Evolutionary conservation across 345 rosid species (phyloP).

Genomic region (Angophora floribunda): DNA sequence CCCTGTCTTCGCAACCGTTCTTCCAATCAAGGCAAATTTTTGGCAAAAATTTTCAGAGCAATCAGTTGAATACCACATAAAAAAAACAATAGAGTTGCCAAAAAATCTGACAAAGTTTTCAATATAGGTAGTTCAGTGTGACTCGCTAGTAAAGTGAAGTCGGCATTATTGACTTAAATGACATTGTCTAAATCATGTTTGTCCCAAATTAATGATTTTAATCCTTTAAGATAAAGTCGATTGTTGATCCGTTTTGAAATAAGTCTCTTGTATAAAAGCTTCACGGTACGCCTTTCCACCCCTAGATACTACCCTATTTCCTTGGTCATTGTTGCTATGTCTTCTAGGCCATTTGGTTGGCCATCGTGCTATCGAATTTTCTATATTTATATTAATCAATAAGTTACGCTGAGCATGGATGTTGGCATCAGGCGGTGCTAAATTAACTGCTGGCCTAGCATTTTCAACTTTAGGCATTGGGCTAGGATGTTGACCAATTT

Average conservation of each 20-base stretch:
- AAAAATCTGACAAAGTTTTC: not conserved
- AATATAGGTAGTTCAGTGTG: not conserved
- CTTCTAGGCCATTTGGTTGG: not conserved
- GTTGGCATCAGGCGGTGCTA: not conserved
- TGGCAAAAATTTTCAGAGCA: not conserved
- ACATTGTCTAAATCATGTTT: not conserved
- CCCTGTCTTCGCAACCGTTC: not conserved
- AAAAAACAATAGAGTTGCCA: too few species aligned
- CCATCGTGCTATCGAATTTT: not conserved
- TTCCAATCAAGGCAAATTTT: not conserved
- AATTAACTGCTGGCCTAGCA: not conserved
- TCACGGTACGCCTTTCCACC: not conserved
- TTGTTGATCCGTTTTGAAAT: not conserved
- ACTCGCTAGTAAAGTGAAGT: not conserved
- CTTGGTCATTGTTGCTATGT: not conserved
- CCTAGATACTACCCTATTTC: not conserved
- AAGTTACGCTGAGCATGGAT: not conserved
- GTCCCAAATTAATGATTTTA: not conserved
- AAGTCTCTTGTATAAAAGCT: not conserved
- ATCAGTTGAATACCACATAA: not conserved
- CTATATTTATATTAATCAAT: not conserved
- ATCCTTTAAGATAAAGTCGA: not conserved
- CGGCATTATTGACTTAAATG: not conserved
- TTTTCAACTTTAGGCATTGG: not conserved
- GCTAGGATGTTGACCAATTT: not conserved